Percentiles rank a stretch among this genome's conserved stretches.
phyloP scores from a whole-genome alignment of 202 grass and related monocot species.

The Digitaria exilis region DNA sequence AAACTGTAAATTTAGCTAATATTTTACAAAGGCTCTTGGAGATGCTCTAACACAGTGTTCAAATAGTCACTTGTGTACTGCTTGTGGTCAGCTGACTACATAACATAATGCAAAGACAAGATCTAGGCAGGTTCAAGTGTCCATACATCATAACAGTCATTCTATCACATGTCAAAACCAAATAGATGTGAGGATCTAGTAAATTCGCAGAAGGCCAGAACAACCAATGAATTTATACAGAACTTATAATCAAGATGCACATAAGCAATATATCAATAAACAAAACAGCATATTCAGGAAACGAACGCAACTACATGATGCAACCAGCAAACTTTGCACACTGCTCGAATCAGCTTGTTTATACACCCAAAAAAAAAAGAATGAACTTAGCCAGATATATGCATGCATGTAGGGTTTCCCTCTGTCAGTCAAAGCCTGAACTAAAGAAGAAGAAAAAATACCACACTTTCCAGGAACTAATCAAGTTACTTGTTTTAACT shows the following conservation, averaged over 20 bases:
- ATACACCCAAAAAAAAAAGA: not conserved
- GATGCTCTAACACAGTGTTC: not conserved
- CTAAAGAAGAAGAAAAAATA: not conserved
- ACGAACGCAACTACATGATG: not conserved
- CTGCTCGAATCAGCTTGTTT: not conserved
- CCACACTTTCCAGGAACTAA: not conserved
- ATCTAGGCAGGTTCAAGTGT: not conserved
- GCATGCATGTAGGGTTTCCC: not conserved
- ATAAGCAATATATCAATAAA: not conserved
- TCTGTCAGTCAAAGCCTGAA: not conserved
- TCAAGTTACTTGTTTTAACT: slow-evolving; percentile 11
- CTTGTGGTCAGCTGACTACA: not conserved
- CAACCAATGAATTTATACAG: not conserved
- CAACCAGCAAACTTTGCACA: not conserved
- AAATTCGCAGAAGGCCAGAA: not conserved
- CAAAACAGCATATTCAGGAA: not conserved
- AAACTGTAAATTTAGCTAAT: too few species aligned
- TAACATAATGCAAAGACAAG: slow-evolving; percentile 7
- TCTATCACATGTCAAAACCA: not conserved
- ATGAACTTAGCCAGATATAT: not conserved
- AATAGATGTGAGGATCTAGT: not conserved
- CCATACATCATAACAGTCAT: not conserved
- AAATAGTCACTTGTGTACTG: not conserved
- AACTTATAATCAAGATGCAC: not conserved
- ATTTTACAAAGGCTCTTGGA: too few species aligned